Base-by-base conservation (phyloP, 1,284 basidiomycete species). In the Kwoniella shivajii region DNA sequence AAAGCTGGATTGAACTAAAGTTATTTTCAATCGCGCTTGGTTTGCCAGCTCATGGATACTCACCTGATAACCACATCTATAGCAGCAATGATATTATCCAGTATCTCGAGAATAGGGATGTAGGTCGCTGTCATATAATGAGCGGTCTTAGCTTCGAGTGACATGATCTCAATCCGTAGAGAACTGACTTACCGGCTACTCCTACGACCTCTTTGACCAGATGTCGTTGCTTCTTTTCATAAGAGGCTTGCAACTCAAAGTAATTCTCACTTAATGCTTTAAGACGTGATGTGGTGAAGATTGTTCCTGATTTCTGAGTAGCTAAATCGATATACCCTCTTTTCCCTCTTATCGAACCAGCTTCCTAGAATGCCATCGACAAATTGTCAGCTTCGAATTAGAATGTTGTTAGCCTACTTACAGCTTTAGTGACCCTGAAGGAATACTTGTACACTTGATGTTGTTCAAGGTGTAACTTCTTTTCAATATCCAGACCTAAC, bases 401-500 rank as follows among this genome's bases (percentile, higher is more conserved):
- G n/a, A 22, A 43, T 27, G 29, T 29, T 10, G 38, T 29, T 16
- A n/a, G n/a, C n/a, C n/a, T 14, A 70, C 78, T 58, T 38, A 92
- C 90, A 56, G 85, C 89, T 76, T 96, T 96, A 6, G 93, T 96
- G 36, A 99, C 78, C 22, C 96, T 82, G 79, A 99, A 90, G 68
- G 90, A 94, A 74, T 98, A 96, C 3, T 94, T 94, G 73, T 97
- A 93, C 4, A 86, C 84, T 56, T 85, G 84, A 59, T 89, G 91
- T 69, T 96, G 95, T 79, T 99, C 96, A 31, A 99, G 81, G 77
- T 98, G 94, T 18, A 99, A 80, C 79, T 98, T 98, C 80, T 97
- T 96, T 72, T 96, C 91, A 1, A 92, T 84, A 33, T 95, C 92
- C n/a, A 99, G 72, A 4, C 82, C 84, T 1, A 98, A 82, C 50